phyloP scores from a whole-genome alignment of 2,329 filamentous ascomycete species.

The Byssochlamys sp. region DNA sequence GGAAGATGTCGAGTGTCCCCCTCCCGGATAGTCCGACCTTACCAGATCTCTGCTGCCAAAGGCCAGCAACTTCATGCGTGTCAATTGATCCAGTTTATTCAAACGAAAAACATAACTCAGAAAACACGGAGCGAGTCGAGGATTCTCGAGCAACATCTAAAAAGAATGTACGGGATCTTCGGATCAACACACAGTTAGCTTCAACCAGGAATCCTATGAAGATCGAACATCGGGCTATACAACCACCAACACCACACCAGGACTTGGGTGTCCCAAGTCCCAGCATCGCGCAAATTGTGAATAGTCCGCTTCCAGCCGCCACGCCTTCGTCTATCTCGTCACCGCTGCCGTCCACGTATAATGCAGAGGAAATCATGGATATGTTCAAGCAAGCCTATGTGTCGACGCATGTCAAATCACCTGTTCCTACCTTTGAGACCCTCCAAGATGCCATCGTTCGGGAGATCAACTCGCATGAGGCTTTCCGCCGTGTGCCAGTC shows the following conservation, averaged over 20 bases:
- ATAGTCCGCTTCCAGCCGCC: constrained; percentile 26
- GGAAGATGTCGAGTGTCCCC: constrained; percentile 17
- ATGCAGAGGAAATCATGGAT: constrained; percentile 33
- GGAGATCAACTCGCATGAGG: constrained; percentile 37
- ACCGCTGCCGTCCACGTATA: constrained; percentile 19
- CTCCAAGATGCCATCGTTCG: constrained; percentile 35
- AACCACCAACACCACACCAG: constrained; percentile 26
- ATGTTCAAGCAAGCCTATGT: constrained; percentile 31
- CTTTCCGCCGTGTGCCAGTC: constrained; percentile 27
- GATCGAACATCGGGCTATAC: constrained; percentile 26
- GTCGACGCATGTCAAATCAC: constrained; percentile 18
- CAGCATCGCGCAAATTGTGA: constrained; percentile 35
- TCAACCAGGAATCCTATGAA: constrained; percentile 15
- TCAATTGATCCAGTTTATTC: neutral
- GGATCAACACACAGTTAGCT: constrained; percentile 30
- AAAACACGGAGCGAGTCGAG: constrained; percentile 4
- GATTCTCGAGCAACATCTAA: constrained; percentile 14
- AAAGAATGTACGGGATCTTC: constrained; percentile 32
- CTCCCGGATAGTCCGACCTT: neutral
- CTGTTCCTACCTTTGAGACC: constrained; percentile 31
- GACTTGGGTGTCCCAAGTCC: constrained; percentile 17
- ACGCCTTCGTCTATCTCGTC: constrained; percentile 17
- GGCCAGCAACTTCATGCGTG: neutral
- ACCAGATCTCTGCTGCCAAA: neutral
- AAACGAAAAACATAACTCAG: neutral